Base-by-base conservation (phyloP, 1,284 basidiomycete genomes). In the Rhodotorula sp. region DNA sequence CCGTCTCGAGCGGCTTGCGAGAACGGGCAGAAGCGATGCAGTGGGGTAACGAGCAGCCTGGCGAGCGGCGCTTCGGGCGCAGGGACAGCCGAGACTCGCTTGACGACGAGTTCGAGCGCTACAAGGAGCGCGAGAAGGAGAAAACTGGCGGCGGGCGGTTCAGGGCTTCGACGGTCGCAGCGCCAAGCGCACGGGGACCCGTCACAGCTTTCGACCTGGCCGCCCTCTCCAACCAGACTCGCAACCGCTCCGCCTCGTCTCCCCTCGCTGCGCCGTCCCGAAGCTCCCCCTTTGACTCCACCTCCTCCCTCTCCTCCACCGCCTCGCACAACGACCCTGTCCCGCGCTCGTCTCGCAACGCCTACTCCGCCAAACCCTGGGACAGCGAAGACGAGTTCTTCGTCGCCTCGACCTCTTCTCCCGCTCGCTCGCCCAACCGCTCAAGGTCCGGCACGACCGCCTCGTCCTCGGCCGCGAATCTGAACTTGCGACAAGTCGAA, bases 311-410 rank as follows among this genome's bases (percentile, higher is more conserved):
- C 47, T 59, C 58, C 7, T 48, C 62, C 4, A 24, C 47, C 47
- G 46, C 39, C 11, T 44, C 39, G 19, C 5, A 46, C 10, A 48
- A 55, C 11, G 44, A 46, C n/a, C 32, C 53, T 19, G 29, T 63
- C 2, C 44, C 53, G 9, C 22, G 30, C 19, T 56, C 62, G 15
- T 48, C 54, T 19, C n/a, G 53, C 13, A 54, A 54, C 36, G 53
- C 61, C 44, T 54, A 59, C 27, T 34, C 27, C 17, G 24, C 55
- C 2, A 59, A 30, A 32, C 71, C 73, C 4, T 74, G 73, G 73
- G 73, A 74, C 47, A 59, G 59, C 30, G 71, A 72, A 54, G 68
- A 73, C 52, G 71, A 73, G 32, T 46, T 55, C 11, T 64, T 68
- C 30, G 39, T 67, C 13, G 32, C 44, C 32, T 22, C 60, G 44